These are phyloP conservation scores for Hypoxylon sp. DNA, from an alignment of 2,329 filamentous ascomycete species.

Conservation along the genomic window DNA sequence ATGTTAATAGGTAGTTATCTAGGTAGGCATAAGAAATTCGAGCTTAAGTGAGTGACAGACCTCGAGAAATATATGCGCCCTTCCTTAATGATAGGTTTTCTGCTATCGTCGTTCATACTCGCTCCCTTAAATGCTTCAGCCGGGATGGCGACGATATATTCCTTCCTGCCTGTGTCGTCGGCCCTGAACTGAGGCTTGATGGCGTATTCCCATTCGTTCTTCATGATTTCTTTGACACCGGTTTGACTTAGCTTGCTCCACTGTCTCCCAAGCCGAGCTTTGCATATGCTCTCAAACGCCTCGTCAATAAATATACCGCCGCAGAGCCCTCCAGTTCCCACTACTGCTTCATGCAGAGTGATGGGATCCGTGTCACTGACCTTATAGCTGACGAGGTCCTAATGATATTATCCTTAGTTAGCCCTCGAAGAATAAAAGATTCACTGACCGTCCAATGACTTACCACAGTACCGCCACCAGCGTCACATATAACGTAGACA, in stretches of 20 bases:
- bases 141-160: slow-evolving; percentile 12
- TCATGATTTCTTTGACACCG: slow-evolving; percentile 16
- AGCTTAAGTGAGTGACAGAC: slow-evolving; percentile 12
- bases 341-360: slow-evolving; percentile 13
- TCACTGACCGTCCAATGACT: not conserved
- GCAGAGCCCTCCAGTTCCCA: slow-evolving; percentile 13
- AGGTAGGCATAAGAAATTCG: not conserved
- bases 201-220: slow-evolving; percentile 12
- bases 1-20: not conserved
- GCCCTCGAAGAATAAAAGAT: not conserved
- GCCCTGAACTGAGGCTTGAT: slow-evolving; percentile 6
- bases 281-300: slow-evolving; percentile 12
- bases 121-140: slow-evolving; percentile 11
- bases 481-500: slow-evolving; percentile 52
- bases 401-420: not conserved
- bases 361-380: slow-evolving; percentile 20
- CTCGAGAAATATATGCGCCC: slow-evolving; percentile 8
- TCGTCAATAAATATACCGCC: slow-evolving; percentile 19
- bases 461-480: slow-evolving; percentile 49
- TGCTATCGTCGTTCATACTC: slow-evolving; percentile 4
- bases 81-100: slow-evolving; percentile 13
- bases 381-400: slow-evolving; percentile 44
- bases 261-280: slow-evolving; percentile 7
- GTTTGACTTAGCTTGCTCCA: slow-evolving; percentile 11
- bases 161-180: not conserved